Evolutionary conservation across 169 alveolate species (phyloP).

Genomic region (Neospora caninum): DNA sequence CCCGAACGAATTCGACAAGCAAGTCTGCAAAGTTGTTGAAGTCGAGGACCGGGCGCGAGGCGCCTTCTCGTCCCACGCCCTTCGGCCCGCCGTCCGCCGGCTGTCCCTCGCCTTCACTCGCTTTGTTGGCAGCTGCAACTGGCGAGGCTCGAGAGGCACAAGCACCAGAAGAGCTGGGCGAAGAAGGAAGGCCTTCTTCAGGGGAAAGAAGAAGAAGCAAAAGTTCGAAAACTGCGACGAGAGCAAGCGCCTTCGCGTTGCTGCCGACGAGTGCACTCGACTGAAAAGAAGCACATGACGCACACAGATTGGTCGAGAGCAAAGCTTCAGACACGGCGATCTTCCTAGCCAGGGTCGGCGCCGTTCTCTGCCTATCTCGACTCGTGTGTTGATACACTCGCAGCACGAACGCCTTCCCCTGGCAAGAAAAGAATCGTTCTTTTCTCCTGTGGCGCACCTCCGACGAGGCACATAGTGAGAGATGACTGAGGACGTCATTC

Average conservation of each 20-base stretch:
- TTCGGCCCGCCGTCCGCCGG: no score
- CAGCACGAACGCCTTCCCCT: no score
- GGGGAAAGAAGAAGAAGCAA: background rate
- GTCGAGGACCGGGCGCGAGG: conserved; percentile 16
- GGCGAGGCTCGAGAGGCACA: background rate
- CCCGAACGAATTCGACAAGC: conserved; percentile 21
- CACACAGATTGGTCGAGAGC: no score
- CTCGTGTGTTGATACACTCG: no score
- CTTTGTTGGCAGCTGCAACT: background rate
- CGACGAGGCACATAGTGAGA: no score
- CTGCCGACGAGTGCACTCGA: conserved; percentile 9
- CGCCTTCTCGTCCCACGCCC: background rate
- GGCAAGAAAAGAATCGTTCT: no score
- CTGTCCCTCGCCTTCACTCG: background rate
- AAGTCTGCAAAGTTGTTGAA: background rate
- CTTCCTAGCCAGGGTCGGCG: no score
- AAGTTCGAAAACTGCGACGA: conserved; percentile 21
- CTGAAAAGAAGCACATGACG: background rate
- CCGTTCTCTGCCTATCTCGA: no score
- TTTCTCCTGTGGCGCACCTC: no score
- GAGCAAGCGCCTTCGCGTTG: background rate
- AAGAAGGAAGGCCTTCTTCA: background rate
- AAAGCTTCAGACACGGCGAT: no score
- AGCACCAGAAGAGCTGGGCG: background rate
- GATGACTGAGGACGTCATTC: no score